Percentiles rank a stretch among this genome's conserved stretches.
Conservation (phyloP, 805 yeast genomes). For the Blastobotrys muscicola region DNA sequence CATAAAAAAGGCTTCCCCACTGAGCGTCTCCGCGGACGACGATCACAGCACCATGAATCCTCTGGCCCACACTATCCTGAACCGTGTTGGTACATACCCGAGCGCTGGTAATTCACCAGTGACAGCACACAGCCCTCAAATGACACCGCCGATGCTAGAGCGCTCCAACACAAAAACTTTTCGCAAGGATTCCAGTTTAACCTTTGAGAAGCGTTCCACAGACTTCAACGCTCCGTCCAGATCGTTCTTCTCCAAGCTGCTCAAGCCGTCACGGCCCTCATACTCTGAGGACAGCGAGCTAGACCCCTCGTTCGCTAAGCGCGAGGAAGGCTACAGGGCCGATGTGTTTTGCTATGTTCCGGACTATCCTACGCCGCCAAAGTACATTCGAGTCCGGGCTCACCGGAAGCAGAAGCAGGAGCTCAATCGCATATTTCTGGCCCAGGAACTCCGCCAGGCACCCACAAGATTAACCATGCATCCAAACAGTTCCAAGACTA, state of each 20-base stretch:
- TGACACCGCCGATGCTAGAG: background rate
- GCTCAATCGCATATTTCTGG: slow-evolving; percentile 26
- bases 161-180: background rate
- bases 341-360: slow-evolving; percentile 23
- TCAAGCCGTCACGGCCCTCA: slow-evolving; percentile 13
- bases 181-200: background rate
- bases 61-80: slow-evolving; percentile 9
- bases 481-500: background rate
- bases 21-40: background rate
- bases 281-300: slow-evolving; percentile 12
- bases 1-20: background rate
- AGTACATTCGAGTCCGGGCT: slow-evolving; percentile 26
- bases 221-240: background rate
- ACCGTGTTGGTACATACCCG: slow-evolving; percentile 4
- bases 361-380: slow-evolving; percentile 21
- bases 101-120: slow-evolving; percentile 1
- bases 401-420: slow-evolving; percentile 23
- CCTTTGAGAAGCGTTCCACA: background rate
- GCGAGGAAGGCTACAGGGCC: slow-evolving; percentile 26
- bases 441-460: slow-evolving; percentile 25
- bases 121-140: background rate
- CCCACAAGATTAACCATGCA: slow-evolving; percentile 1
- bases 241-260: slow-evolving; percentile 12
- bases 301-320: slow-evolving; percentile 2
- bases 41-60: slow-evolving; percentile 7